Percentiles rank a stretch among this genome's conserved stretches.
Evolutionary conservation across 805 yeast species (phyloP).

Genomic region (Pichia thaimueangensis): DNA sequence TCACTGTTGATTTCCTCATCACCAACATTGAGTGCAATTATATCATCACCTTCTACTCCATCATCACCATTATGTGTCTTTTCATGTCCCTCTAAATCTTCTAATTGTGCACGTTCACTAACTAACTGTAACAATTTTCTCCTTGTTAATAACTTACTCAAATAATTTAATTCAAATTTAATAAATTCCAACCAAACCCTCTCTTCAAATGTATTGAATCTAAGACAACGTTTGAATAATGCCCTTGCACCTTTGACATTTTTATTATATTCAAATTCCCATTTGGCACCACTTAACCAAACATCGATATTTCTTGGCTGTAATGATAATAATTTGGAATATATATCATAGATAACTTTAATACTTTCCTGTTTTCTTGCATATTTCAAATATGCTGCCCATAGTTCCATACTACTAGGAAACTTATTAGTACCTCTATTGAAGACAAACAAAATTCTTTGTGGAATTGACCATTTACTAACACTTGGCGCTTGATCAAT

Average conservation of each 20-base stretch:
- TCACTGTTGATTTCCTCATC: conserved; percentile 51
- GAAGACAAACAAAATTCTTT: conserved; percentile 74
- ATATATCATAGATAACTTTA: conserved; percentile 66
- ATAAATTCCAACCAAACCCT: conserved; percentile 81
- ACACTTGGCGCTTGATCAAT: conserved; percentile 58
- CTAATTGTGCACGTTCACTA: conserved; percentile 62
- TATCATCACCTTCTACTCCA: conserved; percentile 22
- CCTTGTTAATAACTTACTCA: conserved; percentile 76
- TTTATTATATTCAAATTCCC: conserved; percentile 84
- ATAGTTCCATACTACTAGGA: conserved; percentile 69
- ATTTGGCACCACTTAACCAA: conserved; percentile 93
- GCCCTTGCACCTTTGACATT: conserved; percentile 85
- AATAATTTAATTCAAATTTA: conserved; percentile 80
- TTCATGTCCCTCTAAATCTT: conserved; percentile 38
- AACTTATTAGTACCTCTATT: conserved; percentile 77
- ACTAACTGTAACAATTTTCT: conserved; percentile 75
- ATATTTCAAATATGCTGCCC: conserved; percentile 71
- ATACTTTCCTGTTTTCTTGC: conserved; percentile 63
- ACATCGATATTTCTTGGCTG: conserved; percentile 89
- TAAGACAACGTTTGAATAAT: conserved; percentile 74
- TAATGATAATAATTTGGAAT: conserved; percentile 68
- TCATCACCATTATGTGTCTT: conserved; percentile 15
- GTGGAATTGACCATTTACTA: conserved; percentile 81
- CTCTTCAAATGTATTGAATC: conserved; percentile 71
- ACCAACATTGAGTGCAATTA: conserved; percentile 12